These are phyloP conservation scores for Mycena epipterygia DNA, from an alignment of 768 basidiomycete genomes.

Conservation along the genomic window DNA sequence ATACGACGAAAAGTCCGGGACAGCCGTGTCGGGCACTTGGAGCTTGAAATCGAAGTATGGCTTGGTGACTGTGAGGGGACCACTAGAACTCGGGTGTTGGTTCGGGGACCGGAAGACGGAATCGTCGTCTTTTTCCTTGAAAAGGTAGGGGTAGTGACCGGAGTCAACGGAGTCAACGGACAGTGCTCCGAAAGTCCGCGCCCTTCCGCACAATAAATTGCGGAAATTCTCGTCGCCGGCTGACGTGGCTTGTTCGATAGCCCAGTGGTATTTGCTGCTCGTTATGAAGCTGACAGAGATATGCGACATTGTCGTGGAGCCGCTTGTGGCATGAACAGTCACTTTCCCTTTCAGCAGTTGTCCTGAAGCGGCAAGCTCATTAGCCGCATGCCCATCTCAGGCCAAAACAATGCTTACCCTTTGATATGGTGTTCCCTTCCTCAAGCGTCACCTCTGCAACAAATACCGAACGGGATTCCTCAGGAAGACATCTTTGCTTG, in stretches of 20 bases:
- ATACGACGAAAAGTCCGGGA: constrained; percentile 17
- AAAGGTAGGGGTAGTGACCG: neutral
- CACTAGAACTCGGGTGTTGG: no score
- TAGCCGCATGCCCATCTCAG: neutral
- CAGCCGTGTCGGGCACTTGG: neutral
- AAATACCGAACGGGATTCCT: constrained; percentile 1
- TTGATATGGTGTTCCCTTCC: constrained; percentile 1
- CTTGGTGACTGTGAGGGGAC: neutral
- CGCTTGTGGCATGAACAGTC: neutral
- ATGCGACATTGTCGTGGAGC: constrained; percentile 7
- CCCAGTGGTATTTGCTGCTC: constrained; percentile 3
- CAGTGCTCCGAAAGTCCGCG: neutral
- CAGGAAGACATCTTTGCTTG: constrained; percentile 16
- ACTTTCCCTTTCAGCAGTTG: constrained; percentile 15
- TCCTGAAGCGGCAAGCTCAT: neutral
- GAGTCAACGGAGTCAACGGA: neutral
- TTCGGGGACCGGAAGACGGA: no score
- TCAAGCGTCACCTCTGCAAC: constrained; percentile 23
- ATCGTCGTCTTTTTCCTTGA: neutral
- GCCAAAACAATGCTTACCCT: neutral
- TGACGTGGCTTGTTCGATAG: neutral
- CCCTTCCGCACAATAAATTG: no score
- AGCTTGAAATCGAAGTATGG: constrained; percentile 23
- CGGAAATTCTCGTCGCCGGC: constrained; percentile 1
- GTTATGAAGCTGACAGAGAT: neutral